Evolutionary conservation across 257 asterid genomes (phyloP).

Genomic region (Mentha longifolia): DNA sequence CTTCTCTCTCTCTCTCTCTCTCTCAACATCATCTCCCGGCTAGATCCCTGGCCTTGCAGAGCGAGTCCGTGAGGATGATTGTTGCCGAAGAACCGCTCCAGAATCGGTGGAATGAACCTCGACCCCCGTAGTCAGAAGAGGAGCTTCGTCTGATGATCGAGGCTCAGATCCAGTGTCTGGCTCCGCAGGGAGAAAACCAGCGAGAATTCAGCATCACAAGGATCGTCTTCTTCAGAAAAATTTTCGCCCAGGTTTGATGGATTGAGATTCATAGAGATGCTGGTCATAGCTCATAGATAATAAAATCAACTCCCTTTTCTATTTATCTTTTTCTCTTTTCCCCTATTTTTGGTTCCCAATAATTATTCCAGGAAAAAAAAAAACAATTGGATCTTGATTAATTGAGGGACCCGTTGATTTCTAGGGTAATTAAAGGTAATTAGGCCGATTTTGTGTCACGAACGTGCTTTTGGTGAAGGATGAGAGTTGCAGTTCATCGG

Average conservation of each 20-base stretch:
- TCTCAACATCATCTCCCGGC: no score
- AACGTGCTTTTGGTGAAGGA: no score
- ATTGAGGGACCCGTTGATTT: conserved; percentile 18
- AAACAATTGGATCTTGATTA: conserved; percentile 5
- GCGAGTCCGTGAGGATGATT: no score
- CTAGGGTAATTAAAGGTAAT: background rate
- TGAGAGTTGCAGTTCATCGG: no score
- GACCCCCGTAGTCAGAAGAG: no score
- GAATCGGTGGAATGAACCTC: no score
- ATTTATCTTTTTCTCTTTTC: background rate
- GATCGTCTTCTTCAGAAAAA: conserved; percentile 54
- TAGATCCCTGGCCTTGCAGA: no score
- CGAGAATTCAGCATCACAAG: conserved; percentile 43
- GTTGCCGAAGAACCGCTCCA: no score
- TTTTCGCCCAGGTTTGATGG: conserved; percentile 85
- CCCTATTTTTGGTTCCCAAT: conserved; percentile 29
- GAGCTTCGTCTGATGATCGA: no score
- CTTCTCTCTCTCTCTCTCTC: no score
- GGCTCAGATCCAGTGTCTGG: no score
- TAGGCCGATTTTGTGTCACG: conserved; percentile 32
- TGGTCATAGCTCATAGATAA: conserved; percentile 77
- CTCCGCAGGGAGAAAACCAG: no score
- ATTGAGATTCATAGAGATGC: conserved; percentile 75
- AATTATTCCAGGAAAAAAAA: conserved; percentile 6
- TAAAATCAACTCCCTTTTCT: conserved; percentile 25